A percentile compares a stretch with the other conserved stretches of the same genome.
Conservation (phyloP, 179 eudicot genomes). For the Heliamphora pulchella region DNA sequence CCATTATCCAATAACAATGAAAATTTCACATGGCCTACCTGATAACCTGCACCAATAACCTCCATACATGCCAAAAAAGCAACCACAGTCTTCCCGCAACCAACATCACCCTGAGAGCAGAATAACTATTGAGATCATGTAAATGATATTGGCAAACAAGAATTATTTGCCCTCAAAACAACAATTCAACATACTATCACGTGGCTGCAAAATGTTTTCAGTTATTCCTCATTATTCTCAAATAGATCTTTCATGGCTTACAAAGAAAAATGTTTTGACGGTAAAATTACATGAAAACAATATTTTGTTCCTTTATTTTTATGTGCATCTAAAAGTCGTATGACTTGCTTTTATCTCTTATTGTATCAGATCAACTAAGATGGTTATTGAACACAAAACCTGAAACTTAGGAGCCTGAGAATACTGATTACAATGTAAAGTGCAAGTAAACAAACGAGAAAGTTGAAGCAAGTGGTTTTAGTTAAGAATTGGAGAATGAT, state of each 20-base stretch:
- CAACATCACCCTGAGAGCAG: conserved; percentile 87
- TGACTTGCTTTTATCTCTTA: too few species aligned
- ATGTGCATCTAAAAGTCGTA: too few species aligned
- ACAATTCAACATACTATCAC: conserved; percentile 9
- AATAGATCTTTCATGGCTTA: background rate
- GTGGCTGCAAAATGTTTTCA: background rate
- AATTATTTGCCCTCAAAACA: background rate
- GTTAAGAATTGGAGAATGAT: background rate
- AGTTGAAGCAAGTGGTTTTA: background rate
- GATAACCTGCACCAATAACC: conserved; percentile 83
- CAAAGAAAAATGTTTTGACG: background rate
- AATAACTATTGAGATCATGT: background rate
- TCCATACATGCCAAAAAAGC: conserved; percentile 97
- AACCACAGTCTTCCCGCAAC: conserved; percentile 96
- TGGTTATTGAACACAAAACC: background rate
- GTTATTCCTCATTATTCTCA: background rate
- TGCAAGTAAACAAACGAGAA: background rate
- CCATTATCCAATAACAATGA: background rate
- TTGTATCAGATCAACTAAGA: background rate
- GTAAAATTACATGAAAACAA: background rate
- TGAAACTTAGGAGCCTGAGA: background rate
- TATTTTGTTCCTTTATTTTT: background rate
- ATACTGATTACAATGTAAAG: background rate
- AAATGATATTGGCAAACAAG: background rate
- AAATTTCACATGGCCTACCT: conserved; percentile 38